phyloP scores from a whole-genome alignment of 148 eudicot species.

The Hydrangea macrophylla region DNA sequence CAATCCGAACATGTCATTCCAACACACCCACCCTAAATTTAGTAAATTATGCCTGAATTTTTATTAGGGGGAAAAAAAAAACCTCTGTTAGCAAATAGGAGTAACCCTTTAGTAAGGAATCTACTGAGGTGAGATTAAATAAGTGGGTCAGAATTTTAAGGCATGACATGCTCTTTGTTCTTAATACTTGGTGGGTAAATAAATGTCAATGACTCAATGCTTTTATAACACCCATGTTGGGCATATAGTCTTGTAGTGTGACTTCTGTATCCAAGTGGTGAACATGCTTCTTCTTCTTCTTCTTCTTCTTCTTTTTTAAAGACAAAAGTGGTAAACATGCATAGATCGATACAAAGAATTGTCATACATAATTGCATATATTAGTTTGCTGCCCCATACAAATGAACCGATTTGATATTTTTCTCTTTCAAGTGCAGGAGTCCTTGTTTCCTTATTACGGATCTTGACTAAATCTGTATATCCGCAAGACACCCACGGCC shows the following conservation, averaged over 20 bases:
- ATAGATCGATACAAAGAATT: neutral
- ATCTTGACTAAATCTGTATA: conserved; percentile 82
- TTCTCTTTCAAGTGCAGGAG: conserved; percentile 48
- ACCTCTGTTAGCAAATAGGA: too few relatives aligned
- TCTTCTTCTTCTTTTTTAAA: too few relatives aligned
- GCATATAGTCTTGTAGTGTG: neutral
- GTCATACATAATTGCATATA: neutral
- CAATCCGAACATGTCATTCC: too few relatives aligned
- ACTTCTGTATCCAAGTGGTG: too few relatives aligned
- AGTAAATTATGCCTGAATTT: too few relatives aligned
- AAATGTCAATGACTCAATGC: neutral
- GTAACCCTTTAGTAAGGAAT: too few relatives aligned
- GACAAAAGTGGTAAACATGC: neutral
- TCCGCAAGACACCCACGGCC: conserved; percentile 69
- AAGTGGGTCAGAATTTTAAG: neutral
- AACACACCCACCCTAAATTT: too few relatives aligned
- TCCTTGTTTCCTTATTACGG: conserved; percentile 73
- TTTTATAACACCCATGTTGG: neutral
- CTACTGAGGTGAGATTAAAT: too few relatives aligned
- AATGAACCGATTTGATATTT: neutral
- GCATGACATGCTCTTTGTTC: neutral
- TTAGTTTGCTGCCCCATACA: neutral
- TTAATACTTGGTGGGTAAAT: neutral
- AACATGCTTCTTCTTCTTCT: too few relatives aligned
- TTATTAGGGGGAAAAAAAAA: too few relatives aligned